phyloP scores from a whole-genome alignment of 1,139 yeast genomes.

The Hansenula lynferdii region DNA sequence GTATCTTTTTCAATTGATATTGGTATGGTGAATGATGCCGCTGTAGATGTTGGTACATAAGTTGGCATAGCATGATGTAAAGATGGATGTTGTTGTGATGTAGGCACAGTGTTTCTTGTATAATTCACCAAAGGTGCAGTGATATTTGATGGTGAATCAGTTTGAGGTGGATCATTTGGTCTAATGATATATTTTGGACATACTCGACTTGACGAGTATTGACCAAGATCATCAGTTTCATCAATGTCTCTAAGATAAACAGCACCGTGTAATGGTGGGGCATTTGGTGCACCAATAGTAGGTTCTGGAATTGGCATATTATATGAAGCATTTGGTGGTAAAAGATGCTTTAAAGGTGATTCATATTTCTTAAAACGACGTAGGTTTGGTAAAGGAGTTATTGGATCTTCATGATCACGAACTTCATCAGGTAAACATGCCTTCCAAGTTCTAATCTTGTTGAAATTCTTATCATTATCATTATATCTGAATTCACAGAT shows the following conservation, averaged over 20 bases:
- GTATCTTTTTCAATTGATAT: constrained; percentile 11
- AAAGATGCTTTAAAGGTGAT: constrained; percentile 75
- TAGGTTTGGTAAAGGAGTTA: constrained; percentile 50
- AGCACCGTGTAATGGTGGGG: constrained; percentile 92
- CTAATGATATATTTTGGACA: constrained; percentile 56
- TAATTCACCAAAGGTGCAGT: constrained; percentile 10
- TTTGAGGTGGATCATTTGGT: constrained; percentile 31
- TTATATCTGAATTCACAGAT: constrained; percentile 95
- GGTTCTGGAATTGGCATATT: constrained; percentile 82
- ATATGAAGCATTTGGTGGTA: constrained; percentile 68
- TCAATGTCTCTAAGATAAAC: constrained; percentile 76
- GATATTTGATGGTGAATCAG: constrained; percentile 8
- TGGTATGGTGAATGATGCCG: constrained; percentile 22
- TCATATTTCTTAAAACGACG: constrained; percentile 71
- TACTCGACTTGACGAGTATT: constrained; percentile 55
- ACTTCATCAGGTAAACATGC: constrained; percentile 98
- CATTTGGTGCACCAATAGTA: constrained; percentile 70
- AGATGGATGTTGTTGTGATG: constrained; percentile 6
- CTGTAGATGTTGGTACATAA: constrained; percentile 19
- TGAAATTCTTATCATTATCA: constrained; percentile 84
- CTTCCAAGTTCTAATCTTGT: constrained; percentile 96
- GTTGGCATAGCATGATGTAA: constrained; percentile 22
- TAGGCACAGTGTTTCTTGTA: constrained; percentile 19
- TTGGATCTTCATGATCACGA: constrained; percentile 80
- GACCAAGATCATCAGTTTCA: constrained; percentile 75